These are phyloP conservation scores for Rhazya stricta DNA, from an alignment of 257 asterid genomes.

Conservation along the genomic window DNA sequence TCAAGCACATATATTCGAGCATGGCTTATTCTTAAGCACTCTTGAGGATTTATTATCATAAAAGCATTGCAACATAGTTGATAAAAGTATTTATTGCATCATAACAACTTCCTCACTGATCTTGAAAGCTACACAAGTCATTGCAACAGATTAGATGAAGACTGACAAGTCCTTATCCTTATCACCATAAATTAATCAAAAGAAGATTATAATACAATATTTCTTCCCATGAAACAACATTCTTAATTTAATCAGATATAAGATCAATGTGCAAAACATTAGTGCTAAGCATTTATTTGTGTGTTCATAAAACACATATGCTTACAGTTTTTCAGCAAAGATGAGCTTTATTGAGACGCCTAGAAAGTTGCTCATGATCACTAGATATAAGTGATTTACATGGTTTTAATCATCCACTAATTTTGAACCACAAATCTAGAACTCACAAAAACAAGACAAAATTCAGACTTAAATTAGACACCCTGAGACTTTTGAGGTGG, in stretches of 20 bases:
- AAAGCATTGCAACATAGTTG: too few relatives aligned
- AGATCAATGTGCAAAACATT: neutral
- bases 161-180: neutral
- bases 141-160: neutral
- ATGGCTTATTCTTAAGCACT: too few relatives aligned
- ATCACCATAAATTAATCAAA: neutral
- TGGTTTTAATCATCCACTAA: neutral
- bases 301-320: neutral
- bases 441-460: neutral
- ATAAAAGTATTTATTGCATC: too few relatives aligned
- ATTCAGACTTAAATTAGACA: neutral
- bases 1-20: conserved; percentile 82
- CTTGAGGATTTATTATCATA: too few relatives aligned
- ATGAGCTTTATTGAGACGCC: neutral
- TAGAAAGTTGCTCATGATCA: neutral
- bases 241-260: neutral
- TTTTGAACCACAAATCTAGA: neutral
- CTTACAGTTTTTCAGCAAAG: neutral
- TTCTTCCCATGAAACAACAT: neutral
- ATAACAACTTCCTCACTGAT: conserved; percentile 88
- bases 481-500: neutral
- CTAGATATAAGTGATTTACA: neutral
- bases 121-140: conserved; percentile 72
- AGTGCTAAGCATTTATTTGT: neutral
- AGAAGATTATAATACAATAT: neutral